phyloP scores from a whole-genome alignment of 306 rosid genomes.

The Pachyrhizus erosus region DNA sequence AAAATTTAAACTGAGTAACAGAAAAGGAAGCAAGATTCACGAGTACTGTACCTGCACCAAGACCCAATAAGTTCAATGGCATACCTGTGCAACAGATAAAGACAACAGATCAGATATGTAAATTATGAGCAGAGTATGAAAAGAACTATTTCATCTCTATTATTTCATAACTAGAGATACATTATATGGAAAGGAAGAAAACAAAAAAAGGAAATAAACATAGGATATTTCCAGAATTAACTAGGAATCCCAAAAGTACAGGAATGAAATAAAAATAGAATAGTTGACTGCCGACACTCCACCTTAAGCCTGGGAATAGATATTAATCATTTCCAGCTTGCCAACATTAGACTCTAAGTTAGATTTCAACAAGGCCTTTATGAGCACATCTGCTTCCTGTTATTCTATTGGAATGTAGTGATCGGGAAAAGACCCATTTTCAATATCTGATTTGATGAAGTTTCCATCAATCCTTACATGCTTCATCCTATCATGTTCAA shows the following conservation, averaged over 20 bases:
- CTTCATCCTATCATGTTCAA: neutral
- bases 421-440: neutral
- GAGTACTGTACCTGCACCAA: conserved; percentile 76
- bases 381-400: neutral
- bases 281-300: neutral
- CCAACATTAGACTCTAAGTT: neutral
- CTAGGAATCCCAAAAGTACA: neutral
- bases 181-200: neutral
- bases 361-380: neutral
- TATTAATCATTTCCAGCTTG: neutral
- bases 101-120: conserved; percentile 35
- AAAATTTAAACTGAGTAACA: neutral
- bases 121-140: neutral
- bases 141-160: conserved; percentile 10
- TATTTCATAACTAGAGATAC: neutral
- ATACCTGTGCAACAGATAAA: conserved; percentile 63
- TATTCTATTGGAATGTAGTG: neutral
- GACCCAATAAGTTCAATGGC: conserved; percentile 91
- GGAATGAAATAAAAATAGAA: neutral
- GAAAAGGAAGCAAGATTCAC: conserved; percentile 24
- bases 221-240: neutral
- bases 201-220: neutral
- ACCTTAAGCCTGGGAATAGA: neutral
- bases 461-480: neutral
- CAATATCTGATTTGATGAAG: neutral